Percentiles rank a stretch among this genome's conserved stretches.
Conservation (phyloP, 257 asterid genomes). For the Salvia hispanica region DNA sequence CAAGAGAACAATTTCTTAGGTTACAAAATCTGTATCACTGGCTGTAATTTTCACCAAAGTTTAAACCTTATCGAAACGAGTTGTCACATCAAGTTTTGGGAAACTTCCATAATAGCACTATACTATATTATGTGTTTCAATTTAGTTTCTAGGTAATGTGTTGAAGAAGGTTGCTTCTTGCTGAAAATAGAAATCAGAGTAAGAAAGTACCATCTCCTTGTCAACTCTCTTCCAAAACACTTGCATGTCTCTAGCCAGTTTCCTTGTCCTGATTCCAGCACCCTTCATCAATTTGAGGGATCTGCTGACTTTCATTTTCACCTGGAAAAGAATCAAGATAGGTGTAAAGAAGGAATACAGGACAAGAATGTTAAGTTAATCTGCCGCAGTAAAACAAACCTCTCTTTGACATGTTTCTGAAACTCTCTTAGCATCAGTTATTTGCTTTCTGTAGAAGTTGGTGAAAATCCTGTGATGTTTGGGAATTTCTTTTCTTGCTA, state of each 20-base stretch:
- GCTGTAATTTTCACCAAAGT: constrained; percentile 20
- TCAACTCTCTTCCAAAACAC: constrained; percentile 98
- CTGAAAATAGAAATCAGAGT: constrained; percentile 19
- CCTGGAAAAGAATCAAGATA: constrained; percentile 53
- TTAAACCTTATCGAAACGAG: constrained; percentile 12
- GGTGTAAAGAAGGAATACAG: constrained; percentile 23
- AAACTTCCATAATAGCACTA: neutral
- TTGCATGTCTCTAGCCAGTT: constrained; percentile 90
- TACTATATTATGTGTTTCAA: constrained; percentile 4
- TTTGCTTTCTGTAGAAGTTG: constrained; percentile 73
- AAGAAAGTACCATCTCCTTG: constrained; percentile 85
- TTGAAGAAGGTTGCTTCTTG: constrained; percentile 1
- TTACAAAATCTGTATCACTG: constrained; percentile 2
- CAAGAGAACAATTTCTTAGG: constrained; percentile 35
- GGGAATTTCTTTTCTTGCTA: constrained; percentile 89
- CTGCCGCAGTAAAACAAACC: constrained; percentile 44
- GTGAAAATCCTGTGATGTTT: constrained; percentile 78
- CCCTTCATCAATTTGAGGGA: constrained; percentile 88
- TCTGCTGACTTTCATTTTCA: constrained; percentile 87
- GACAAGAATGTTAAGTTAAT: constrained; percentile 20
- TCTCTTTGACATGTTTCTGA: constrained; percentile 96
- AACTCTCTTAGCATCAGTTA: constrained; percentile 84
- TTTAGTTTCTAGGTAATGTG: constrained; percentile 16
- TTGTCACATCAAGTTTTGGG: constrained; percentile 5
- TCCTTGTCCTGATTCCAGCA: constrained; percentile 85